Evolutionary conservation across 2,329 filamentous ascomycete species (phyloP), one percentile per base, ranked within the genome.

Genomic region (Teratosphaeria gauchensis): DNA sequence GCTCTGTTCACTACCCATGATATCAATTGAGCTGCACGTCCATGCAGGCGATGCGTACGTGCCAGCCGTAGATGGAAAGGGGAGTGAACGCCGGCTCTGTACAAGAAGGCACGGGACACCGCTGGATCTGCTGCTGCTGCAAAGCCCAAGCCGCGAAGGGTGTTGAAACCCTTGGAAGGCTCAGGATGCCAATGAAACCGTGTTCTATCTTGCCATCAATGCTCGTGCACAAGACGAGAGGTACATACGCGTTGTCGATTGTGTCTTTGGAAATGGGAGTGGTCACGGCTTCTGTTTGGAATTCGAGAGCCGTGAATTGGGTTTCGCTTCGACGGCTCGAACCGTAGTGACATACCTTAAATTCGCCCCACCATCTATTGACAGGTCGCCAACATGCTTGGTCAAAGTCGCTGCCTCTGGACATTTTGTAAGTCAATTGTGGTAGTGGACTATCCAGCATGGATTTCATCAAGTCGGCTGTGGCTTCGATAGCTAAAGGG

Each of bases 401-500:
- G 24, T 5, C 8, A 42, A 16, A 42, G 35, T 38, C 33, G 8
- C 14, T n/a, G 35, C n/a, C 19, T 48, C 42, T 48, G 4, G 16
- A 48, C 42, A 21, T 21, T 48, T 11, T 8, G 19, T 21, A 9
- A 21, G 6, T 21, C 4, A 16, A 21, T 48, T 8, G n/a, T 48
- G 42, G n/a, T 19, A 9, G 4, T 19, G 5, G n/a, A 48, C n/a
- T 8, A 21, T 21, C 11, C 16, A 46, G 1, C 66, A 99, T 99
- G 94, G 92, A 99, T 74, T 97, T 97, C 71, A 83, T 99, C 71
- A 97, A 97, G 77, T 97, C 92, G 62, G 94, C 94, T 56, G 91
- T 97, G 72, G 92, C 92, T 53, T 97, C 94, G 62, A 97, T 99
- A 69, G 90, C 94, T 53, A 94, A 96, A 74, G 92, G 92, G 1